phyloP scores from a whole-genome alignment of 2,329 filamentous ascomycete genomes.

The Diaporthe eres region DNA sequence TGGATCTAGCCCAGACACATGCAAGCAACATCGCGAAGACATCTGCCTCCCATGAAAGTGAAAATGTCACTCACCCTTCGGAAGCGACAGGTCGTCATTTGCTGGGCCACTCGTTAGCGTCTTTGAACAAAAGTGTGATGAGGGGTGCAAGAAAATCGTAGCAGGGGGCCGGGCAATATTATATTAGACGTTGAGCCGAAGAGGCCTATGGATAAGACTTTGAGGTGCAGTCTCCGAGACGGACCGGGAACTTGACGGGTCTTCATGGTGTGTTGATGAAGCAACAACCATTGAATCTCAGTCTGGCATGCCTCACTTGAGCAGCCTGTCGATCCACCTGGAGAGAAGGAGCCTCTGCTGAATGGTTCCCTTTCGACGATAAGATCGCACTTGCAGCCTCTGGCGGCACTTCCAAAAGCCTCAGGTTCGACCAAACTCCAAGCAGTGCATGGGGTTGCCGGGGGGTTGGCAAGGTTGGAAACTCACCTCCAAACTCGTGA shows the following conservation, averaged over 20 bases:
- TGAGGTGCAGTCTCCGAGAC: neutral
- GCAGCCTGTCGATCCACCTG: constrained; percentile 21
- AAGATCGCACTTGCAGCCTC: neutral
- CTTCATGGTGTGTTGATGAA: neutral
- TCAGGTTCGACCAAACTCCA: neutral
- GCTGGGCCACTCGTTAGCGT: constrained; percentile 59
- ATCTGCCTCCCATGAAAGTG: neutral
- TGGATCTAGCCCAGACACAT: neutral
- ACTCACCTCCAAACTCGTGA: constrained; percentile 75
- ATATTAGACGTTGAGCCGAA: neutral
- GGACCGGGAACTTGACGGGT: neutral
- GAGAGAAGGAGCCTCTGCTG: neutral
- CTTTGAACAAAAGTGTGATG: constrained; percentile 4
- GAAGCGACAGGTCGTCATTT: constrained; percentile 75
- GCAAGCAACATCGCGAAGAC: neutral
- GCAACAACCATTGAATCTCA: neutral
- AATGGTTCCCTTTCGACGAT: neutral
- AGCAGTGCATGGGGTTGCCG: neutral
- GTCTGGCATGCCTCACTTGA: constrained; percentile 6
- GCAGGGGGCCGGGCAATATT: neutral
- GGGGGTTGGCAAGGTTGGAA: neutral
- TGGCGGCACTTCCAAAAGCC: neutral
- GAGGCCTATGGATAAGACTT: neutral
- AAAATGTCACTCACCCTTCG: constrained; percentile 66
- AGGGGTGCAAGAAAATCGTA: neutral